A percentile compares a stretch with the other conserved stretches of the same genome.
Conservation (phyloP, 768 basidiomycete species). For the Phanerochaete sordida region DNA sequence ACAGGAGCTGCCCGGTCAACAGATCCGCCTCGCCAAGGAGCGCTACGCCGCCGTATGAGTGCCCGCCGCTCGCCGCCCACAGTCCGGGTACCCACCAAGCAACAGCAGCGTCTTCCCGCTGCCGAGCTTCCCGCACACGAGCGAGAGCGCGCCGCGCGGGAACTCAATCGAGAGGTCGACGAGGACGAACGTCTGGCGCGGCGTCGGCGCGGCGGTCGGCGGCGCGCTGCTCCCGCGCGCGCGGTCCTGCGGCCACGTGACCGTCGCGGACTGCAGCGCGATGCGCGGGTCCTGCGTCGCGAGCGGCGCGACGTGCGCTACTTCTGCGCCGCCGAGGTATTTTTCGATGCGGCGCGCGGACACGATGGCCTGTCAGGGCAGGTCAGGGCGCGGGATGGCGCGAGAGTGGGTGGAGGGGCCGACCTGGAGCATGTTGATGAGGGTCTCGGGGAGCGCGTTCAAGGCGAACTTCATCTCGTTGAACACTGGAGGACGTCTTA, state of each 20-base stretch:
- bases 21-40: slow-evolving; percentile 88
- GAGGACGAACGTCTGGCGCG: slow-evolving; percentile 74
- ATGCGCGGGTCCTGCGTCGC: slow-evolving; percentile 55
- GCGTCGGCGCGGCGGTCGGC: slow-evolving; percentile 60
- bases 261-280: slow-evolving; percentile 77
- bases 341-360: slow-evolving; percentile 90
- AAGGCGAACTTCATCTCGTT: slow-evolving; percentile 85
- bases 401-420: background rate
- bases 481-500: too few species aligned
- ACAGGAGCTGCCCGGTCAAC: slow-evolving; percentile 73
- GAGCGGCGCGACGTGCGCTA: slow-evolving; percentile 57
- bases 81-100: slow-evolving; percentile 42
- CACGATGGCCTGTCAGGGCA: slow-evolving; percentile 55
- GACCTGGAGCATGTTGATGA: slow-evolving; percentile 86
- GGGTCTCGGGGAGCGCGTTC: slow-evolving; percentile 84
- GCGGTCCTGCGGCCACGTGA: slow-evolving; percentile 89
- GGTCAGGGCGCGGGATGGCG: too few species aligned
- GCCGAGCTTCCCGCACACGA: slow-evolving; percentile 87
- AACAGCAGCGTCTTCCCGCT: slow-evolving; percentile 86
- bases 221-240: slow-evolving; percentile 42
- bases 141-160: slow-evolving; percentile 72
- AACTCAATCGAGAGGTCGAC: slow-evolving; percentile 77
- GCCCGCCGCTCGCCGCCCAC: background rate
- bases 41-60: slow-evolving; percentile 33
- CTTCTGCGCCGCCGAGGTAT: slow-evolving; percentile 75